These are phyloP conservation scores for Aspergillus eucalypticola DNA, from an alignment of 2,329 filamentous ascomycete species.

Conservation along the genomic window DNA sequence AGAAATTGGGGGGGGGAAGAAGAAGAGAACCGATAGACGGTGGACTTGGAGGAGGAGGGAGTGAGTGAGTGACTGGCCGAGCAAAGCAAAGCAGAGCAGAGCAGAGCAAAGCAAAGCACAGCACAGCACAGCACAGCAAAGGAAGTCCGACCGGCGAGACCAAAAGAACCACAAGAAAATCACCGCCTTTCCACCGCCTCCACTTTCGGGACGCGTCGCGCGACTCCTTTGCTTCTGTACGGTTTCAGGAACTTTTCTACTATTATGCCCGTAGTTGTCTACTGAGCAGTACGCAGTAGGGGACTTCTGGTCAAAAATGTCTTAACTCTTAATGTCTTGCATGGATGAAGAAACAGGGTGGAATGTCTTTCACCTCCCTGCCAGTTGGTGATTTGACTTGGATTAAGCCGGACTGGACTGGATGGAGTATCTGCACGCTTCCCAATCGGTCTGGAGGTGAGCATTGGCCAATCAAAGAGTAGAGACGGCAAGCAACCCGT, in stretches of 20 bases:
- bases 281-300: no score
- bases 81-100: neutral
- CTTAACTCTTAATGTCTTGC: no score
- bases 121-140: neutral
- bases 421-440: neutral
- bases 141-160: neutral
- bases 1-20: neutral
- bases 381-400: no score
- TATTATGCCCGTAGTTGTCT: no score
- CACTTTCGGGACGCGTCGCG: slow-evolving; percentile 8
- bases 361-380: no score
- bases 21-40: neutral
- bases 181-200: slow-evolving; percentile 3
- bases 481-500: no score
- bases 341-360: no score
- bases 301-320: no score
- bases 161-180: neutral
- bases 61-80: no score
- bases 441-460: neutral
- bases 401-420: no score
- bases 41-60: neutral
- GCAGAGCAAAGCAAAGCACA: neutral
- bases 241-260: neutral
- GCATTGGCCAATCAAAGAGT: neutral
- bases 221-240: neutral